Evolutionary conservation across 495 filamentous ascomycete genomes (phyloP).

Genomic region (Aspergillus cavernicola): DNA sequence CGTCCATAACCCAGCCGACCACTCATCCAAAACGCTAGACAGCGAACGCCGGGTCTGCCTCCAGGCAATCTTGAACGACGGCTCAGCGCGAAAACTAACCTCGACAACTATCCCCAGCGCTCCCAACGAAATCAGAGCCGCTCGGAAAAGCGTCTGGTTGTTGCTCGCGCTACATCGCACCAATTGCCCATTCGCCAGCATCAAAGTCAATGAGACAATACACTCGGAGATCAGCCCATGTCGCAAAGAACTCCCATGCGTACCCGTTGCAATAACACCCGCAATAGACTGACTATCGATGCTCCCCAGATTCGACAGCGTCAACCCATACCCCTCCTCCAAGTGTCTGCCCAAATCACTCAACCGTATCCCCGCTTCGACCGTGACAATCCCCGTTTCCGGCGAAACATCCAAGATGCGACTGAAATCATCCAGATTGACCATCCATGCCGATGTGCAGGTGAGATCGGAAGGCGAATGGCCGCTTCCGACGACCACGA

Average conservation of each 20-base stretch:
- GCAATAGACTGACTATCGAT: constrained; percentile 94
- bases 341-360: constrained; percentile 64
- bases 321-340: constrained; percentile 66
- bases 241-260: constrained; percentile 79
- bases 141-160: constrained; percentile 78
- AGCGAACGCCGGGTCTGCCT: constrained; percentile 71
- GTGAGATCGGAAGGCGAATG: constrained; percentile 93
- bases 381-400: constrained; percentile 59
- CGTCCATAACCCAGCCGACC: constrained; percentile 77
- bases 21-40: constrained; percentile 60
- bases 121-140: constrained; percentile 81
- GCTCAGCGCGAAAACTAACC: constrained; percentile 75
- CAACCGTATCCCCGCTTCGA: constrained; percentile 83
- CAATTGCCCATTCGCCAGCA: constrained; percentile 75
- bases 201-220: constrained; percentile 68
- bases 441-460: constrained; percentile 89
- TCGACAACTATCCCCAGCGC: constrained; percentile 89
- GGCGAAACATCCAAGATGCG: constrained; percentile 64
- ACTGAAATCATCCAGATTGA: constrained; percentile 85
- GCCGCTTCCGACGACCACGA: constrained; percentile 77
- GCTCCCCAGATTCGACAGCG: constrained; percentile 85
- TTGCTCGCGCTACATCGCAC: constrained; percentile 67
- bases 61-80: constrained; percentile 79
- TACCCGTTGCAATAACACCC: constrained; percentile 88
- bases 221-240: constrained; percentile 82